These are phyloP conservation scores for Chlamydomonas sphaeroides DNA, from an alignment of 139 green algal species.

Conservation along the genomic window DNA sequence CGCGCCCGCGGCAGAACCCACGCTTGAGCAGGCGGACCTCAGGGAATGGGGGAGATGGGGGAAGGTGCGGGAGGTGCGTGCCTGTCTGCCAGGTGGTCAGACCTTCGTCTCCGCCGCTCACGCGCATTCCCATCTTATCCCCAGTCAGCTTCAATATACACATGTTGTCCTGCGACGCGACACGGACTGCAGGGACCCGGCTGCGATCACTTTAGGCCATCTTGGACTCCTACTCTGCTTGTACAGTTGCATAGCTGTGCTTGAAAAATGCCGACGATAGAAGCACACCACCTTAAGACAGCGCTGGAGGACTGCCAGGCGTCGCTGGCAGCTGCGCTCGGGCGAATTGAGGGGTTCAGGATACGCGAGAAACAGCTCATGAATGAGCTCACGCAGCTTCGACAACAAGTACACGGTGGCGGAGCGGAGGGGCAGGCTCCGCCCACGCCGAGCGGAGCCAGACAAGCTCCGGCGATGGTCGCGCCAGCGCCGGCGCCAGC, in stretches of 20 bases:
- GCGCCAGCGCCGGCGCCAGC: neutral
- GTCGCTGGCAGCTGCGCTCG: slow-evolving; percentile 50
- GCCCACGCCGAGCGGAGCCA: neutral
- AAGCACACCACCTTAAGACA: slow-evolving; percentile 4
- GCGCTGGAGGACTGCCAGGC: slow-evolving; percentile 53
- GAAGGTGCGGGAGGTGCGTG: too few species aligned
- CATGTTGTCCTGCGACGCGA: too few species aligned
- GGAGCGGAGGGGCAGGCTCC: neutral
- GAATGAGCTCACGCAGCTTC: slow-evolving; percentile 40
- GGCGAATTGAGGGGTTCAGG: slow-evolving; percentile 54
- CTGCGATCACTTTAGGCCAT: too few species aligned
- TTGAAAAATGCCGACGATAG: neutral
- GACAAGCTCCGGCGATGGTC: neutral
- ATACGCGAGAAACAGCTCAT: slow-evolving; percentile 50
- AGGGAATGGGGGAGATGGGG: too few species aligned
- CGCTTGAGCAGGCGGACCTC: too few species aligned
- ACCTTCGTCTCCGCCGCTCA: too few species aligned
- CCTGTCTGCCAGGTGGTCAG: too few species aligned
- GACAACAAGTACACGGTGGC: slow-evolving; percentile 37
- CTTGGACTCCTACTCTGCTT: neutral
- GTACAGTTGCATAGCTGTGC: too few species aligned
- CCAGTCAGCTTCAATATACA: too few species aligned
- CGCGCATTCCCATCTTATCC: too few species aligned
- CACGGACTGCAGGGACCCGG: too few species aligned
- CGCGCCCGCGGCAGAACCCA: too few species aligned